Percentiles rank a stretch among this genome's conserved stretches.
Conservation (phyloP, 495 filamentous ascomycete genomes). For the Friedmanniomyces simplex region DNA sequence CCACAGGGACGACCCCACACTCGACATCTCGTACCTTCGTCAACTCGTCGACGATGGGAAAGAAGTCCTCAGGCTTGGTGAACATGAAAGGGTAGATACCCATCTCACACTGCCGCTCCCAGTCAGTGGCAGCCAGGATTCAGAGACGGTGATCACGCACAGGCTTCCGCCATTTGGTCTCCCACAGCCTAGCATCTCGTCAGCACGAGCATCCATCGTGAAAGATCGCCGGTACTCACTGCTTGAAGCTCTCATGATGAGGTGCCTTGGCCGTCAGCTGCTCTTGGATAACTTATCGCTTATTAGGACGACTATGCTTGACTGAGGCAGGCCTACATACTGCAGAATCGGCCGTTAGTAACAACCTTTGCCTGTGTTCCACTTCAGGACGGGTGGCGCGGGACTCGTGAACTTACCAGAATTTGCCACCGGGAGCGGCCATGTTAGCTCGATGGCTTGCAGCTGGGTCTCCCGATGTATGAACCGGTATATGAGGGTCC, state of each 20-base stretch:
- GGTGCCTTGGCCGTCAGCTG: conserved; percentile 33
- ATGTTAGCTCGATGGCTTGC: not conserved
- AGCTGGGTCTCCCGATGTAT: no score
- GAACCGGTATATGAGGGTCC: no score
- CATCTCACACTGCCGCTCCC: conserved; percentile 39
- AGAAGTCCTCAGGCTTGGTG: conserved; percentile 57
- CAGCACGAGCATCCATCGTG: not conserved
- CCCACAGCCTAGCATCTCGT: conserved; percentile 49
- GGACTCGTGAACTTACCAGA: conserved; percentile 9
- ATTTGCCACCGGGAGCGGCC: conserved; percentile 20
- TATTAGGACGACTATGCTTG: conserved; percentile 18
- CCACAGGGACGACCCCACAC: not conserved
- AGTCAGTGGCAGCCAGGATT: not conserved
- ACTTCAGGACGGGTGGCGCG: not conserved
- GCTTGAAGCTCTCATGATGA: conserved; percentile 60
- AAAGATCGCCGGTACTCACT: not conserved
- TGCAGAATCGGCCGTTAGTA: not conserved
- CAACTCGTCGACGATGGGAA: conserved; percentile 56
- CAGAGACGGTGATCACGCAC: conserved; percentile 29
- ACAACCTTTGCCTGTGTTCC: not conserved
- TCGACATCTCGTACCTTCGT: conserved; percentile 37
- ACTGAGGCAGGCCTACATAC: conserved; percentile 20
- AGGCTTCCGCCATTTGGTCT: conserved; percentile 67
- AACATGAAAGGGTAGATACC: conserved; percentile 75
- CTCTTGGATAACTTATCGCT: conserved; percentile 27